Percentiles rank a stretch among this genome's conserved stretches.
Conservation (phyloP, 768 basidiomycete species). For the Gyrodon lividus region DNA sequence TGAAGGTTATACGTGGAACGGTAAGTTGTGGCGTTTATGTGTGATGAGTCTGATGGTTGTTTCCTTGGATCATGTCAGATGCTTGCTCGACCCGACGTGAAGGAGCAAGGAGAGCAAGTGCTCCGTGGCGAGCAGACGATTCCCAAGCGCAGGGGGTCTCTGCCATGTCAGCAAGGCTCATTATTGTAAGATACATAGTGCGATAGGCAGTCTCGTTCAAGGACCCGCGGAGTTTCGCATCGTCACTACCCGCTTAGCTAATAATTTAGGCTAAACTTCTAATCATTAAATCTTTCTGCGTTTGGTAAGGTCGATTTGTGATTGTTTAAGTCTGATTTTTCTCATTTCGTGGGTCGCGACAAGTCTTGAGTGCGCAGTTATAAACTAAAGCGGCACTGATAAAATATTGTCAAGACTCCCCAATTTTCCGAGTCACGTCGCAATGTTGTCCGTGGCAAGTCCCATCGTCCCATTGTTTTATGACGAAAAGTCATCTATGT, state of each 20-base stretch:
- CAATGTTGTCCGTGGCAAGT: constrained; percentile 19
- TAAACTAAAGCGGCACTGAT: too few species aligned
- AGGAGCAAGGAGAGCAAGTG: constrained; percentile 54
- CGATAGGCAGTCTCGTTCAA: too few species aligned
- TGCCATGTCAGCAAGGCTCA: too few species aligned
- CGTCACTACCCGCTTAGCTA: not conserved
- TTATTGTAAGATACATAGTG: not conserved
- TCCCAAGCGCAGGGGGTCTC: constrained; percentile 27
- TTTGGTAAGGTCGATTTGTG: too few species aligned
- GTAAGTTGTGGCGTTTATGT: constrained; percentile 15
- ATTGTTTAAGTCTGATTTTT: too few species aligned
- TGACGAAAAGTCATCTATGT: not conserved
- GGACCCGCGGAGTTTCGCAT: too few species aligned
- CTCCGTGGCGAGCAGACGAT: constrained; percentile 47
- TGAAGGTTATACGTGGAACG: constrained; percentile 31
- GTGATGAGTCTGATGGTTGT: not conserved
- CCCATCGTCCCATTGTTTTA: not conserved
- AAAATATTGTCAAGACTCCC: too few species aligned
- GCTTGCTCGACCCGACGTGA: constrained; percentile 39
- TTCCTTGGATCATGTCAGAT: constrained; percentile 20
- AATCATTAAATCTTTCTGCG: constrained; percentile 6
- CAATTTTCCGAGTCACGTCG: not conserved
- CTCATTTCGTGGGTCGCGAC: too few species aligned
- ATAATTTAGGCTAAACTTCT: constrained; percentile 23
- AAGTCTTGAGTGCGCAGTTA: too few species aligned